phyloP scores from a whole-genome alignment of 306 rosid species.

The Castanospermum australe region DNA sequence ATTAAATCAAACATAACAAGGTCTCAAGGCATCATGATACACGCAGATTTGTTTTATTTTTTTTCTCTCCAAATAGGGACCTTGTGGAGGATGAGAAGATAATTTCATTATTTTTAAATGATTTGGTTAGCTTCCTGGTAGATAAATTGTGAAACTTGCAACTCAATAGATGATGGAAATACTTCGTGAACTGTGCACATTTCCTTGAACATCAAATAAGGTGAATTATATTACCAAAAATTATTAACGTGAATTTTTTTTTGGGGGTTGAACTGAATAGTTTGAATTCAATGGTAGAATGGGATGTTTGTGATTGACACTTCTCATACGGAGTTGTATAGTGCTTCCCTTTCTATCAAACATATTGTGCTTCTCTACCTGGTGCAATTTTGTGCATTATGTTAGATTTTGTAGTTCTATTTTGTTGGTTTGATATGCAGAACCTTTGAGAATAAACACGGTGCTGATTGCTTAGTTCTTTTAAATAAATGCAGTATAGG shows the following conservation, averaged over 20 bases:
- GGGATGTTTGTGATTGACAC: background rate
- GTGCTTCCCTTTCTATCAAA: background rate
- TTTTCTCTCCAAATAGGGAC: background rate
- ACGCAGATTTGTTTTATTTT: background rate
- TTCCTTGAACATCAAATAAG: background rate
- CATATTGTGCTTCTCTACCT: background rate
- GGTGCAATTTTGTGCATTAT: background rate
- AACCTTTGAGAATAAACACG: background rate
- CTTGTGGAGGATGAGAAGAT: slow-evolving; percentile 3
- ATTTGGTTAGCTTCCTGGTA: slow-evolving; percentile 2
- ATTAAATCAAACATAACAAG: background rate
- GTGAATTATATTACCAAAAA: no score
- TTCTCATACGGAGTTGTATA: background rate
- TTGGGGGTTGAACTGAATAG: background rate
- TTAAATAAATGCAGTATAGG: slow-evolving; percentile 62
- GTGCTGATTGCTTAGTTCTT: background rate
- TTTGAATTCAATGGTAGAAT: slow-evolving; percentile 10
- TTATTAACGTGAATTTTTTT: background rate
- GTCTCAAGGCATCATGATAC: background rate
- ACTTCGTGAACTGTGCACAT: slow-evolving; percentile 4
- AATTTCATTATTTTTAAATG: background rate
- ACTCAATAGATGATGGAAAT: background rate
- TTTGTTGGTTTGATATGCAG: background rate
- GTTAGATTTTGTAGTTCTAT: background rate
- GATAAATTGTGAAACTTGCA: background rate